phyloP scores from a whole-genome alignment of 148 eudicot species.

The Amaranthus palmeri region DNA sequence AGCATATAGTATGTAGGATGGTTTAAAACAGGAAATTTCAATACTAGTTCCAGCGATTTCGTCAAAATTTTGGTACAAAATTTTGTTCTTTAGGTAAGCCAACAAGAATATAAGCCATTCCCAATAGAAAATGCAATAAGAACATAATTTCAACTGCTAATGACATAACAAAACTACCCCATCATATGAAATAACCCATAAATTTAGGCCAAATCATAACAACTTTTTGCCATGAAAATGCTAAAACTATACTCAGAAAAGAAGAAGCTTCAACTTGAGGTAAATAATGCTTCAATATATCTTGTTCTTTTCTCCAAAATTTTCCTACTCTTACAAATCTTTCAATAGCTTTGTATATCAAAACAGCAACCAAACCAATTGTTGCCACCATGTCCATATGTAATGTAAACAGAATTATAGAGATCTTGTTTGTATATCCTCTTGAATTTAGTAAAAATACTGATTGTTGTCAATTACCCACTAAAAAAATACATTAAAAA shows the following conservation, averaged over 20 bases:
- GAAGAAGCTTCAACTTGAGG: slow-evolving; percentile 90
- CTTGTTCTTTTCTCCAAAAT: slow-evolving; percentile 35
- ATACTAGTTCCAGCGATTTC: slow-evolving; percentile 73
- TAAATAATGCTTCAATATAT: slow-evolving; percentile 48
- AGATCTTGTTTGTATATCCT: slow-evolving; percentile 72
- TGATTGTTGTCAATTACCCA: slow-evolving; percentile 38
- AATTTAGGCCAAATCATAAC: slow-evolving; percentile 73
- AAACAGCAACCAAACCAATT: slow-evolving; percentile 62
- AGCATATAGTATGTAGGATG: slow-evolving; percentile 85
- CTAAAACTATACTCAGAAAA: slow-evolving; percentile 66
- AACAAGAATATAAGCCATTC: slow-evolving; percentile 84
- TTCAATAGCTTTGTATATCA: slow-evolving; percentile 64
- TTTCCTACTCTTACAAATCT: slow-evolving; percentile 53
- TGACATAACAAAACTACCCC: slow-evolving; percentile 68
- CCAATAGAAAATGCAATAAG: slow-evolving; percentile 68
- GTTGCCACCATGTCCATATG: slow-evolving; percentile 52
- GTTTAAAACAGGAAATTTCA: slow-evolving; percentile 65
- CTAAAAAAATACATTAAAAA: not conserved
- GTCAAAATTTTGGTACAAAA: slow-evolving; percentile 59
- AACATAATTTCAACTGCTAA: slow-evolving; percentile 74
- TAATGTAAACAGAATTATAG: slow-evolving; percentile 56
- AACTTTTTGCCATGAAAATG: slow-evolving; percentile 77
- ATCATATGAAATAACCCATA: slow-evolving; percentile 81
- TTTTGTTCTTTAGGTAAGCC: slow-evolving; percentile 67
- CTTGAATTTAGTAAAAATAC: slow-evolving; percentile 56